Evolutionary conservation across 495 filamentous ascomycete genomes (phyloP), one percentile per base, ranked within the genome.

Genomic region (Podospora conica): DNA sequence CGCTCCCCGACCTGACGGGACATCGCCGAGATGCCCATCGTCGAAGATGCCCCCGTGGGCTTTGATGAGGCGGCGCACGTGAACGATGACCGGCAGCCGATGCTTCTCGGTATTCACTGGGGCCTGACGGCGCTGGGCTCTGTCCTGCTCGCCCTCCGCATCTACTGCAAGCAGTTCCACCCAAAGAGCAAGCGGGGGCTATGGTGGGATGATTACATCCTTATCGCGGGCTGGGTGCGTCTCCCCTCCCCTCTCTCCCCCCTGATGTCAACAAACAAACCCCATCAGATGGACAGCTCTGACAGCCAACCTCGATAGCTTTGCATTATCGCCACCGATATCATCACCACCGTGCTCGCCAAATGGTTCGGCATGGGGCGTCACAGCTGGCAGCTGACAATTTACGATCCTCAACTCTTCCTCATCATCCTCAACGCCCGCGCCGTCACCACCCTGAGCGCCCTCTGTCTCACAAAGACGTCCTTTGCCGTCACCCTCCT

Each of bases 201-300:
- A 3, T 65, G 64, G 64, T 65, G 64, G 64, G 64, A 65, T 20
- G 64, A 65, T 31, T 65, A 23, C n/a, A 60, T 60, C 3, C 40
- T 65, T 24, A 65, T 65, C n/a, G 64, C 12, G 9, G 29, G 54
- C 4, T 65, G 64, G 64, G 64, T 65, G 12, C 9, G 57, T 22
- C 18, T 53, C 5, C n/a, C n/a, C n/a, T n/a, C n/a, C n/a, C n/a
- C n/a, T n/a, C n/a, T n/a, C n/a, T n/a, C n/a, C n/a, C 11, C 57
- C 20, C 33, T 55, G 9, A 25, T 28, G 15, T 48, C 48, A 53
- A 60, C 21, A 31, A 60, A 11, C 15, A 15, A 22, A n/a, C n/a
- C n/a, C n/a, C n/a, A n/a, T n/a, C 31, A 53, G 8, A n/a, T 2
- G 15, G 20, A 20, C 20, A 24, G 12, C 29, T 15, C 31, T 23